Evolutionary conservation across 495 filamentous ascomycete species (phyloP).

Genomic region (Ramalina intermedia): DNA sequence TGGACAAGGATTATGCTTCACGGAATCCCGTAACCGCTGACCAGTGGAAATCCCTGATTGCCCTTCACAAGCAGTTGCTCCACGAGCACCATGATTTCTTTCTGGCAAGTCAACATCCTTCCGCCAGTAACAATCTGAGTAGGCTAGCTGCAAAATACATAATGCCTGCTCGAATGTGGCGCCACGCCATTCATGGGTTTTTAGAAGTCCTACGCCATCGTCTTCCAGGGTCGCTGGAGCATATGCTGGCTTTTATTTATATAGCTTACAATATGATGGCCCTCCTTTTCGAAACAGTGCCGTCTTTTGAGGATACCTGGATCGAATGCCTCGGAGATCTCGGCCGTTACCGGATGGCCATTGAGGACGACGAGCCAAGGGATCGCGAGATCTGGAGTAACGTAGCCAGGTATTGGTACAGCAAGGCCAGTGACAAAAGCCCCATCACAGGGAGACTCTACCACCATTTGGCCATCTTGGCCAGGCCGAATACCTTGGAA

Average conservation of each 20-base stretch:
- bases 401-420: conserved; percentile 70
- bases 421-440: conserved; percentile 54
- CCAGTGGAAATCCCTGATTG: conserved; percentile 33
- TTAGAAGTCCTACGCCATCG: conserved; percentile 30
- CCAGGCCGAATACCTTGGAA: conserved; percentile 55
- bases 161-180: conserved; percentile 38
- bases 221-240: conserved; percentile 32
- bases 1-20: conserved; percentile 15
- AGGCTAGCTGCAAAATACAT: conserved; percentile 26
- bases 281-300: conserved; percentile 35
- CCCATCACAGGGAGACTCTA: conserved; percentile 63
- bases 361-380: conserved; percentile 36
- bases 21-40: conserved; percentile 21
- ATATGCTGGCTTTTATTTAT: conserved; percentile 39
- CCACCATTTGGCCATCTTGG: conserved; percentile 73
- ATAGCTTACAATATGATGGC: conserved; percentile 40
- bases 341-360: conserved; percentile 36
- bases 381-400: conserved; percentile 69
- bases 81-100: conserved; percentile 34
- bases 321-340: conserved; percentile 60
- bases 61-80: conserved; percentile 25
- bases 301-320: conserved; percentile 69
- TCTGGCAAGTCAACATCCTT: conserved; percentile 34
- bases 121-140: conserved; percentile 24
- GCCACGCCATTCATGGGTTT: conserved; percentile 35